Conservation (phyloP, 768 basidiomycete genomes). For the Megacollybia marginata region DNA sequence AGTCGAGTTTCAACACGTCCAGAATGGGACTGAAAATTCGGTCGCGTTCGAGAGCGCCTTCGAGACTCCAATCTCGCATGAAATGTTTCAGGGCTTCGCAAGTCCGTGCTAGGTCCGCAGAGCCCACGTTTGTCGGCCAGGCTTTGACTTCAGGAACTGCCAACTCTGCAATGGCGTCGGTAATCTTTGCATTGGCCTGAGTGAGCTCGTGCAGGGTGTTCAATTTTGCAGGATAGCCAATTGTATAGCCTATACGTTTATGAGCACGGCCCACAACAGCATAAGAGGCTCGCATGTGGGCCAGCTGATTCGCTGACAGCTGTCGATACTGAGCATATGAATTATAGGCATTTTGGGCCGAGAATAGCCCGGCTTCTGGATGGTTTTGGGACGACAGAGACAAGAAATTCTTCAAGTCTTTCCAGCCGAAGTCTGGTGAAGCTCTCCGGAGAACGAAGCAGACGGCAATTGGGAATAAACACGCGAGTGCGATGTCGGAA, state of each 20-base stretch:
- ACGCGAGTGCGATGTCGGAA: slow-evolving; percentile 31
- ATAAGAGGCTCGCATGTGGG: slow-evolving; percentile 36
- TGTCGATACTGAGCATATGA: slow-evolving; percentile 37
- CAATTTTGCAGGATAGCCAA: slow-evolving; percentile 51
- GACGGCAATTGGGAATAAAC: slow-evolving; percentile 30
- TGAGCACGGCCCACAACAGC: slow-evolving; percentile 33
- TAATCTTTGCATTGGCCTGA: slow-evolving; percentile 24
- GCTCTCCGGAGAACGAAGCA: slow-evolving; percentile 23
- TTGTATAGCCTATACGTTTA: slow-evolving; percentile 39
- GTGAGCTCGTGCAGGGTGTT: slow-evolving; percentile 27
- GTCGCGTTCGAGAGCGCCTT: slow-evolving; percentile 47
- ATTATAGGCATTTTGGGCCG: slow-evolving; percentile 32
- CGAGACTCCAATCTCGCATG: slow-evolving; percentile 62
- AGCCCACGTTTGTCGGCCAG: slow-evolving; percentile 11
- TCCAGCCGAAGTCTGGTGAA: slow-evolving; percentile 16
- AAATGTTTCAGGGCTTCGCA: slow-evolving; percentile 62
- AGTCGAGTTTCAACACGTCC: slow-evolving; percentile 27
- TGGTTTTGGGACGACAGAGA: slow-evolving; percentile 13
- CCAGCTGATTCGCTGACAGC: slow-evolving; percentile 34
- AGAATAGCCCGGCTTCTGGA: slow-evolving; percentile 20
- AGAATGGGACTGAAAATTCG: slow-evolving; percentile 52
- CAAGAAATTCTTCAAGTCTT: slow-evolving; percentile 20
- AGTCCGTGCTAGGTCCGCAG: slow-evolving; percentile 40
- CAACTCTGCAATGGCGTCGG: slow-evolving; percentile 31
- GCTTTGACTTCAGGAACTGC: slow-evolving; percentile 23